Percentiles rank a stretch among this genome's conserved stretches.
These are phyloP conservation scores for Thoreauomyces humboldtii DNA, from an alignment of 192 early-diverging fungal species.

Conservation along the genomic window DNA sequence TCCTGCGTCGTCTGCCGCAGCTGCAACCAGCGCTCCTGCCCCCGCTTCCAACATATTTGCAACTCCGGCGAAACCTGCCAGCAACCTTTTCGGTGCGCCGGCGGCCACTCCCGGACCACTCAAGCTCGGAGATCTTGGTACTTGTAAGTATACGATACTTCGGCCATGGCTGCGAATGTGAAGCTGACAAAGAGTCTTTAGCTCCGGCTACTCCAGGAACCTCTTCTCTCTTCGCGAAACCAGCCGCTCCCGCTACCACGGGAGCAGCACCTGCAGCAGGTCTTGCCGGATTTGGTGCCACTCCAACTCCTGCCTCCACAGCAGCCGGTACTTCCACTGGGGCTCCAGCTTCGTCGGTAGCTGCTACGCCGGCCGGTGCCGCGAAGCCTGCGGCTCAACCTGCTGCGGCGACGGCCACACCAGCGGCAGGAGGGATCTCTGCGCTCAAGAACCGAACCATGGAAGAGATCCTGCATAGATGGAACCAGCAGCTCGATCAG, in stretches of 20 bases:
- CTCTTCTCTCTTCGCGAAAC: slow-evolving; percentile 25
- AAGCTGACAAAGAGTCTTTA: background rate
- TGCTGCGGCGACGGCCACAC: slow-evolving; percentile 33
- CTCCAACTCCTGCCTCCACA: background rate
- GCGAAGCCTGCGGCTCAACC: slow-evolving; percentile 12
- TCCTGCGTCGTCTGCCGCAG: slow-evolving; percentile 10
- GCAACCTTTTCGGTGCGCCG: slow-evolving; percentile 17
- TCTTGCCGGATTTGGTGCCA: too few species aligned
- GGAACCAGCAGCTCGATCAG: slow-evolving; percentile 79
- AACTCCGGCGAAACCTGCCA: background rate
- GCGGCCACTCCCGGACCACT: slow-evolving; percentile 35
- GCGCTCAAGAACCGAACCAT: slow-evolving; percentile 81
- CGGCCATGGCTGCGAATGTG: too few species aligned
- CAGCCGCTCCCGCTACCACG: slow-evolving; percentile 27
- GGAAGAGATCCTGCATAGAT: slow-evolving; percentile 87
- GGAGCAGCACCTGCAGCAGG: slow-evolving; percentile 22
- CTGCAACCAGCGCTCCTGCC: background rate
- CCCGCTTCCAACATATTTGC: slow-evolving; percentile 24
- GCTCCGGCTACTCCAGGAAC: slow-evolving; percentile 22
- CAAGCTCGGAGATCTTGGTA: slow-evolving; percentile 29
- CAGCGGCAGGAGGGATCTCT: slow-evolving; percentile 31
- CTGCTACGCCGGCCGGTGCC: slow-evolving; percentile 20
- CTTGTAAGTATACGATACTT: too few species aligned
- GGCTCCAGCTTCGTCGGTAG: background rate
- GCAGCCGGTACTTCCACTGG: slow-evolving; percentile 10